Base-by-base conservation (phyloP, 2,329 filamentous ascomycete species). In the Tolypocladium album region DNA sequence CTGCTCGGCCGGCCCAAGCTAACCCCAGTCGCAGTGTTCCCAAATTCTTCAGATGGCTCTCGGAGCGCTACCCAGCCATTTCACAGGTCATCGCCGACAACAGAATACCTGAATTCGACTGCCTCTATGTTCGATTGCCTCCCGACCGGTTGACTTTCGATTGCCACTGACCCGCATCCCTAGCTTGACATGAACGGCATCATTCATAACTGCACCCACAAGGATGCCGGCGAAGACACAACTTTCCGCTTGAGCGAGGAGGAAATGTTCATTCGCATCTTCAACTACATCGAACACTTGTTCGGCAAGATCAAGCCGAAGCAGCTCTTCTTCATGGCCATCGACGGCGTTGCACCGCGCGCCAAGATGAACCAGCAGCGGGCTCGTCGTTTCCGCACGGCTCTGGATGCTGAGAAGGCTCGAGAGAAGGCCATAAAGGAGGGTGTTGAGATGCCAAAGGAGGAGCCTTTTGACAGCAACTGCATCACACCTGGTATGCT, bases 351-450 rank as follows among this genome's bases (percentile, higher is more conserved):
- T 63, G 94, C 94, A 27, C 95, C 94, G 22, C 89, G 94, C 69
- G 94, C 94, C 67, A 99, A 99, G 82, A 99, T 99, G 94, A 99
- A 99, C 75, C 94, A 99, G 76, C 94, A 99, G 78, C 90, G 94
- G 67, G 89, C 94, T 60, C 88, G 94, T 69, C 88, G 94, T 72
- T 99, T 99, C 75, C 86, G 94, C 69, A 97, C 94, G 31, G 94
- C 94, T 47, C 79, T 97, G 57, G 95, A 99, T 70, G 89, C 85
- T 60, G 94, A 99, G 74, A 83, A 85, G 66, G 92, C 92, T 61
- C 88, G 90, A 73, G 91, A 97, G 61, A 97, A 96, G 82, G 95
- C 94, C 55, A 86, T 97, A 62, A 81, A 79, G 57, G 90, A 97
- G 70, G 95, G 95, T 57, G 80, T 92, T 63, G 90, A 97, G 76